phyloP scores from a whole-genome alignment of 2,329 filamentous ascomycete species.

The Ceratocystis colombiana region DNA sequence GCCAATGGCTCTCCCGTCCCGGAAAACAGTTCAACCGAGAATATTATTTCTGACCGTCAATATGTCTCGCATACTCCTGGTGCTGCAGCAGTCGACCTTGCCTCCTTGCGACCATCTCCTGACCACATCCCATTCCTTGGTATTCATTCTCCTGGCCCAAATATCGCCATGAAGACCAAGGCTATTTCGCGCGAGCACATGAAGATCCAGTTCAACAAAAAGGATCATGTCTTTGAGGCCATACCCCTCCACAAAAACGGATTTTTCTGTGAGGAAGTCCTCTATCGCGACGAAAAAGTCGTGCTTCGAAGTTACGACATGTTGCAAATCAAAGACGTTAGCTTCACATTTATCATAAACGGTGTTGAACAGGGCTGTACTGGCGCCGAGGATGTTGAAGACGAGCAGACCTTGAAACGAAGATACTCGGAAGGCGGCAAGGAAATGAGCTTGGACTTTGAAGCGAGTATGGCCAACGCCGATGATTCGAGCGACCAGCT shows the following conservation, averaged over 20 bases:
- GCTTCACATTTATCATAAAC: slow-evolving; percentile 59
- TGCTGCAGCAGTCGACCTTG: slow-evolving; percentile 49
- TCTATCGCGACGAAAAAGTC: slow-evolving; percentile 46
- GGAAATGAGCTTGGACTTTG: slow-evolving; percentile 65
- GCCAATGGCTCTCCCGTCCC: background rate
- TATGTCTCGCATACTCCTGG: slow-evolving; percentile 52
- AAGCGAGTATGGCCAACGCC: slow-evolving; percentile 48
- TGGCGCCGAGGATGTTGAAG: slow-evolving; percentile 48
- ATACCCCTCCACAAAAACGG: slow-evolving; percentile 54
- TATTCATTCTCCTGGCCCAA: slow-evolving; percentile 59
- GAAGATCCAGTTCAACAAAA: slow-evolving; percentile 59
- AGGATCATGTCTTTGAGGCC: slow-evolving; percentile 55
- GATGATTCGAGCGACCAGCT: slow-evolving; percentile 47
- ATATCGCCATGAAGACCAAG: slow-evolving; percentile 54
- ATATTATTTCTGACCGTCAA: slow-evolving; percentile 47
- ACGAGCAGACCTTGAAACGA: slow-evolving; percentile 40
- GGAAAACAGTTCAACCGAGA: slow-evolving; percentile 30
- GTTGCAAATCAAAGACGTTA: slow-evolving; percentile 63
- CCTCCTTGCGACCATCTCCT: slow-evolving; percentile 50
- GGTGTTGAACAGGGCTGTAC: slow-evolving; percentile 48
- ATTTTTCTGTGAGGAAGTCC: slow-evolving; percentile 54
- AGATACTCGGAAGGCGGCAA: slow-evolving; percentile 49
- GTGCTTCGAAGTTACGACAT: slow-evolving; percentile 53
- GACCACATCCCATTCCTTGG: slow-evolving; percentile 55
- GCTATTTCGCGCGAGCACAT: slow-evolving; percentile 65